These are phyloP conservation scores for Colletotrichum filicis DNA, from an alignment of 2,329 filamentous ascomycete genomes.

Conservation along the genomic window DNA sequence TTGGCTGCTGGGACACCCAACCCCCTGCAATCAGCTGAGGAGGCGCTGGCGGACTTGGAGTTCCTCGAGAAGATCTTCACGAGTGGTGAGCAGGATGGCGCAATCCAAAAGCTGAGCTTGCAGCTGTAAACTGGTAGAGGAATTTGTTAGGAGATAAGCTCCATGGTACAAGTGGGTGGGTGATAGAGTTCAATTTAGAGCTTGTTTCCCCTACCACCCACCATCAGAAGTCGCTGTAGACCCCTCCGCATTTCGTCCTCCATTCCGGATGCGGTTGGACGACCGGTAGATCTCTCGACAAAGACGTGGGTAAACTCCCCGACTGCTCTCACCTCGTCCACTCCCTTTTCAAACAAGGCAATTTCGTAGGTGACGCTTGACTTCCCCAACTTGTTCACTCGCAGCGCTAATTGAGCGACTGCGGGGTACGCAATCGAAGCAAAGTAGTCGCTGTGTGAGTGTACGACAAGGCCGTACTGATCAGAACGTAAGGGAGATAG, in stretches of 20 bases:
- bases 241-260: constrained; percentile 65
- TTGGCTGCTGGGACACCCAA: constrained; percentile 60
- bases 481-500: constrained; percentile 76
- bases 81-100: constrained; percentile 57
- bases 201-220: constrained; percentile 26
- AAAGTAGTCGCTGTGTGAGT: constrained; percentile 88
- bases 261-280: constrained; percentile 76
- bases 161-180: constrained; percentile 6
- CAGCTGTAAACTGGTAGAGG: constrained; percentile 39
- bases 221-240: constrained; percentile 61
- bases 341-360: constrained; percentile 82
- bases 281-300: constrained; percentile 78
- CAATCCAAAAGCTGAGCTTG: constrained; percentile 50
- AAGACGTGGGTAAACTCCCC: constrained; percentile 91
- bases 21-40: constrained; percentile 63
- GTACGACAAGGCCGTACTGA: constrained; percentile 86
- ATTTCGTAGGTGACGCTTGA: constrained; percentile 93
- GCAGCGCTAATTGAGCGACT: constrained; percentile 81
- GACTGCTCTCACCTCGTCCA: constrained; percentile 81
- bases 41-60: constrained; percentile 71
- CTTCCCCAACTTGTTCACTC: constrained; percentile 85
- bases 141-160: constrained; percentile 7
- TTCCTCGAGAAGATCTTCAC: constrained; percentile 63
- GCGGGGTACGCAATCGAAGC: constrained; percentile 84
- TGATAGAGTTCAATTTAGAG: constrained; percentile 32